A percentile compares a stretch with the other conserved stretches of the same genome.
Conservation (phyloP, 306 rosid species). For the Clitoria ternatea region DNA sequence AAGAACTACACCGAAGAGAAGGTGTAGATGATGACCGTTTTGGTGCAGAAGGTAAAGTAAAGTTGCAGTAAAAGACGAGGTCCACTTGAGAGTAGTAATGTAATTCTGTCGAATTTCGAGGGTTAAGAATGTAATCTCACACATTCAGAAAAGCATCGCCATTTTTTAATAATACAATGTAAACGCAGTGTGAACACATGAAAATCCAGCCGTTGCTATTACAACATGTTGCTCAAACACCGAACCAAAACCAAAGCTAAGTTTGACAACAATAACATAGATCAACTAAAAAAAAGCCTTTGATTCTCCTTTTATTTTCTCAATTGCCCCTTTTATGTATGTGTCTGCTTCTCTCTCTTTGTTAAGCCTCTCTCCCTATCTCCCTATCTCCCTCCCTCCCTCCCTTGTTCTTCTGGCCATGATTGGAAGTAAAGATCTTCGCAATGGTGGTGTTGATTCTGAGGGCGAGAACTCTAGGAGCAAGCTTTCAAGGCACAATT, state of each 20-base stretch:
- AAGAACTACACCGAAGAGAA: too few species aligned
- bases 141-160: constrained; percentile 15
- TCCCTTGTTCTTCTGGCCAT: constrained; percentile 31
- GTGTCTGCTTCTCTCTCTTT: constrained; percentile 13
- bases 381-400: too few species aligned
- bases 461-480: constrained; percentile 78
- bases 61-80: constrained; percentile 22
- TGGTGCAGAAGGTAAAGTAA: neutral
- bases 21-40: neutral
- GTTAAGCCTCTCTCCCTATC: neutral
- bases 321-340: constrained; percentile 16
- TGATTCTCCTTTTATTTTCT: constrained; percentile 31
- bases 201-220: constrained; percentile 45
- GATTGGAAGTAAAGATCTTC: constrained; percentile 59
- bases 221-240: constrained; percentile 18
- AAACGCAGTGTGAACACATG: constrained; percentile 35
- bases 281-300: neutral
- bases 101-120: neutral
- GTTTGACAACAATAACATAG: neutral
- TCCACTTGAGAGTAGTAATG: constrained; percentile 15
- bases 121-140: constrained; percentile 34
- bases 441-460: constrained; percentile 38
- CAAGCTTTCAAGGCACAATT: constrained; percentile 56
- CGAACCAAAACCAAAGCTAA: neutral
- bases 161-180: neutral